Evolutionary conservation across 495 filamentous ascomycete genomes (phyloP).

Genomic region (Talaromyces liani): DNA sequence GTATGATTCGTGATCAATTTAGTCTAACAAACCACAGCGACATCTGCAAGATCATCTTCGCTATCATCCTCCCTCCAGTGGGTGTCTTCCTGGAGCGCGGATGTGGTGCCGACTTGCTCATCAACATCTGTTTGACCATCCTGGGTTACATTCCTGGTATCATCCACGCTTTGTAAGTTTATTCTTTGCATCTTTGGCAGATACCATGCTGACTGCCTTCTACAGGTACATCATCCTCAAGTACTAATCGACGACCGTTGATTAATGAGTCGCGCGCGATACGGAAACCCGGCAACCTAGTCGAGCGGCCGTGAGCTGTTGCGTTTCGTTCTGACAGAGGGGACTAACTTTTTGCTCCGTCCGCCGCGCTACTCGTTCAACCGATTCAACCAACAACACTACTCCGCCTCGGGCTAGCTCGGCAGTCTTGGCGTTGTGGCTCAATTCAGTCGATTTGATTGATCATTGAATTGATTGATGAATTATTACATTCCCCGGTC

Average conservation of each 20-base stretch:
- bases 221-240: slow-evolving; percentile 51
- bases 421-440: not conserved
- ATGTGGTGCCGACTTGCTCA: slow-evolving; percentile 71
- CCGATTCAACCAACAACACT: not conserved
- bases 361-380: not conserved
- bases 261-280: not conserved
- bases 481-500: not conserved
- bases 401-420: not conserved
- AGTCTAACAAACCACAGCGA: slow-evolving; percentile 44
- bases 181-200: too few species aligned
- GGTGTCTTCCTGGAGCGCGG: slow-evolving; percentile 90
- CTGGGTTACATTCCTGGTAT: slow-evolving; percentile 75
- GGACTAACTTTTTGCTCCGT: not conserved
- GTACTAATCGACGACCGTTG: slow-evolving; percentile 25
- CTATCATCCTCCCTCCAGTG: slow-evolving; percentile 79
- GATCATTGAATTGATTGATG: not conserved
- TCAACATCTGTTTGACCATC: slow-evolving; percentile 83
- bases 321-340: not conserved
- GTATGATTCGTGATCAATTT: not conserved
- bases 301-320: not conserved
- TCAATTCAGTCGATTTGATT: not conserved
- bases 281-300: not conserved
- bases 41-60: slow-evolving; percentile 87
- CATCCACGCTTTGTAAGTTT: slow-evolving; percentile 66
- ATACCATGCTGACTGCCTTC: not conserved